Evolutionary conservation across 345 rosid genomes (phyloP).

Genomic region (Citrus cavaleriei): DNA sequence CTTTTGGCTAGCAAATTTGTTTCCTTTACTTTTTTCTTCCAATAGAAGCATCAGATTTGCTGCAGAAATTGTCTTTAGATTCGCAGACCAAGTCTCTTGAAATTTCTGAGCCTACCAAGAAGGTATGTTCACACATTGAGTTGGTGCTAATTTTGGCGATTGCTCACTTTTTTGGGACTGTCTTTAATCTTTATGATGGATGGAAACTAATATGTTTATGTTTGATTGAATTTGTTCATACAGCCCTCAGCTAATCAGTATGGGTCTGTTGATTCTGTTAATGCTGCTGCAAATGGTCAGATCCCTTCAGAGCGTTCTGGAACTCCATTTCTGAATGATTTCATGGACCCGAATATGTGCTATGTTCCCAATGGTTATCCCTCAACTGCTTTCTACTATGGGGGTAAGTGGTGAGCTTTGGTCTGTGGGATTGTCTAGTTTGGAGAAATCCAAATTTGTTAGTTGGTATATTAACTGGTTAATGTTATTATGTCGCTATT

Average conservation of each 20-base stretch:
- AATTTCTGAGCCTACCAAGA: constrained; percentile 69
- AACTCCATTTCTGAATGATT: constrained; percentile 57
- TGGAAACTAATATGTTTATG: background rate
- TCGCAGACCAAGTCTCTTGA: constrained; percentile 61
- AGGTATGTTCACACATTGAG: constrained; percentile 26
- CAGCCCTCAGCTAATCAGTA: constrained; percentile 66
- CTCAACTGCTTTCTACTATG: constrained; percentile 47
- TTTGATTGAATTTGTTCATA: background rate
- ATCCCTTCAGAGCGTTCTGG: constrained; percentile 59
- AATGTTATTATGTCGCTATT: background rate
- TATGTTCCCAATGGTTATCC: constrained; percentile 59
- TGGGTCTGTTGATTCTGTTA: constrained; percentile 50
- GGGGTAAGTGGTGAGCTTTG: constrained; percentile 28
- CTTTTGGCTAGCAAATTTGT: background rate
- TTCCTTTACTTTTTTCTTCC: constrained; percentile 47
- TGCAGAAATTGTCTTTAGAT: constrained; percentile 73
- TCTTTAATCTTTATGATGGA: background rate
- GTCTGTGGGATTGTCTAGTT: background rate
- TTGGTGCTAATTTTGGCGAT: background rate
- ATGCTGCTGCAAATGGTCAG: constrained; percentile 49
- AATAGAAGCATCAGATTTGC: constrained; percentile 72
- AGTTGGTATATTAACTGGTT: background rate
- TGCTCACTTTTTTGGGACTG: background rate
- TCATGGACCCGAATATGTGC: constrained; percentile 59
- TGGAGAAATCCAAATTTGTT: background rate